A percentile compares a stretch with the other conserved stretches of the same genome.
These are phyloP conservation scores for Mycena amicta DNA, from an alignment of 768 basidiomycete genomes.

Conservation along the genomic window DNA sequence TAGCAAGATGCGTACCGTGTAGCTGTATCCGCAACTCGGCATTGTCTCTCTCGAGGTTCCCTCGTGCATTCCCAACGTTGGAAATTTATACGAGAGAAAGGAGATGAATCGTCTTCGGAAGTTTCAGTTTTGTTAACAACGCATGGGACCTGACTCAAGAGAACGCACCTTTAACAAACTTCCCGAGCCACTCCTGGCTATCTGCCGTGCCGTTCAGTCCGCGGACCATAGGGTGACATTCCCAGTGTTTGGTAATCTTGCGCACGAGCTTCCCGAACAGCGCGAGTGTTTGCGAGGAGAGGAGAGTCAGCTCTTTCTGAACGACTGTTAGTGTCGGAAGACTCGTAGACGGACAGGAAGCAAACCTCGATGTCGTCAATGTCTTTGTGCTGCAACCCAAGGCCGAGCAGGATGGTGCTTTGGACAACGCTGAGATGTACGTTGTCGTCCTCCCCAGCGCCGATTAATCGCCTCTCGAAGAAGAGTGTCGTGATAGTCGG, in stretches of 20 bases:
- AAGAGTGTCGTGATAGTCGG: conserved; percentile 81
- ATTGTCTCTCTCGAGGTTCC: too few relatives aligned
- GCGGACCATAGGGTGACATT: too few relatives aligned
- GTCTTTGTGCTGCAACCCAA: conserved; percentile 87
- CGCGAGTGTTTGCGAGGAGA: conserved; percentile 86
- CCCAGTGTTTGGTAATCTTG: conserved; percentile 78
- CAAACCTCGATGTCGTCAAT: conserved; percentile 93
- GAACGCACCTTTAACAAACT: conserved; percentile 78
- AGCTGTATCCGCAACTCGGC: too few relatives aligned
- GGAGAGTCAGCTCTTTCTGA: conserved; percentile 82
- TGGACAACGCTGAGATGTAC: conserved; percentile 84
- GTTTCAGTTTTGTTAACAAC: background rate
- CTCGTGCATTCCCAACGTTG: too few relatives aligned
- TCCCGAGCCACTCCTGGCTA: conserved; percentile 78
- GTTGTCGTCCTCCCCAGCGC: conserved; percentile 48
- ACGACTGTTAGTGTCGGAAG: too few relatives aligned
- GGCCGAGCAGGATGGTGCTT: conserved; percentile 84
- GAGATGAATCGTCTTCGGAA: conserved; percentile 58
- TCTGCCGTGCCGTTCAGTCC: conserved; percentile 71
- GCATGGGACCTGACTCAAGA: background rate
- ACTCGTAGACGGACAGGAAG: too few relatives aligned
- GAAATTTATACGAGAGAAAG: conserved; percentile 90
- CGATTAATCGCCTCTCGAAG: conserved; percentile 68
- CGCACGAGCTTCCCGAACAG: conserved; percentile 90
- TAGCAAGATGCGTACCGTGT: too few relatives aligned